phyloP scores from a whole-genome alignment of 192 early-diverging fungal genomes.

The Backusella circina region DNA sequence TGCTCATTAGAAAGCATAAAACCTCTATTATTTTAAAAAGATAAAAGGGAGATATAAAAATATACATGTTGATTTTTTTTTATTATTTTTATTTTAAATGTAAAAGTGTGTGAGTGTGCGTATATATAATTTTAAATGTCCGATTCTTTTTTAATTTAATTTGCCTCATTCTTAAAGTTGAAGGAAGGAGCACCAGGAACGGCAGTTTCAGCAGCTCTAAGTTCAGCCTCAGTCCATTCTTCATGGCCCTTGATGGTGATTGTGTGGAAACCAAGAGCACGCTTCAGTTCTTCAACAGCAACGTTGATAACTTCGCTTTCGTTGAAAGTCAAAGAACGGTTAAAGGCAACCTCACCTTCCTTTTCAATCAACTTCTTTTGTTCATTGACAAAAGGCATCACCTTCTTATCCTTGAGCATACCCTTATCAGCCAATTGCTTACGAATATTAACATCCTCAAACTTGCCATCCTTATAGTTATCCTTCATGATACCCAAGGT shows the following conservation, averaged over 20 bases:
- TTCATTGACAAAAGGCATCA: conserved; percentile 94
- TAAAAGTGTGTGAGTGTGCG: background rate
- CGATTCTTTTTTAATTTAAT: background rate
- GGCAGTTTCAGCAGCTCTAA: conserved; percentile 44
- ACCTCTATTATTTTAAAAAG: background rate
- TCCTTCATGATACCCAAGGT: conserved; percentile 52
- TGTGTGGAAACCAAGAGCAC: conserved; percentile 53
- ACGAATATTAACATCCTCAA: conserved; percentile 75
- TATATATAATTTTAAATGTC: background rate
- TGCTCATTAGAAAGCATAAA: conserved; percentile 4
- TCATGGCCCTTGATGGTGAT: conserved; percentile 48
- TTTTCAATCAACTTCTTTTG: conserved; percentile 67
- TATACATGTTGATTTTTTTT: background rate
- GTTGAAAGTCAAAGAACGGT: conserved; percentile 78
- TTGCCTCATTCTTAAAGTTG: conserved; percentile 47
- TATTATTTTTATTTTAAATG: background rate
- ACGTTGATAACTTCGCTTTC: conserved; percentile 68
- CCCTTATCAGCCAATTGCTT: conserved; percentile 62
- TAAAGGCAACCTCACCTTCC: conserved; percentile 69
- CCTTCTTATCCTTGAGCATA: conserved; percentile 90
- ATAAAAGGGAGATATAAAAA: background rate
- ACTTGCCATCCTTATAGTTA: conserved; percentile 53
- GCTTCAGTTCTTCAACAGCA: conserved; percentile 51
- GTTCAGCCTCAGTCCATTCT: conserved; percentile 48
- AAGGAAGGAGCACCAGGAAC: conserved; percentile 58